A percentile compares a stretch with the other conserved stretches of the same genome.
phyloP scores from a whole-genome alignment of 169 alveolate species.

The Besnoitia besnoiti region DNA sequence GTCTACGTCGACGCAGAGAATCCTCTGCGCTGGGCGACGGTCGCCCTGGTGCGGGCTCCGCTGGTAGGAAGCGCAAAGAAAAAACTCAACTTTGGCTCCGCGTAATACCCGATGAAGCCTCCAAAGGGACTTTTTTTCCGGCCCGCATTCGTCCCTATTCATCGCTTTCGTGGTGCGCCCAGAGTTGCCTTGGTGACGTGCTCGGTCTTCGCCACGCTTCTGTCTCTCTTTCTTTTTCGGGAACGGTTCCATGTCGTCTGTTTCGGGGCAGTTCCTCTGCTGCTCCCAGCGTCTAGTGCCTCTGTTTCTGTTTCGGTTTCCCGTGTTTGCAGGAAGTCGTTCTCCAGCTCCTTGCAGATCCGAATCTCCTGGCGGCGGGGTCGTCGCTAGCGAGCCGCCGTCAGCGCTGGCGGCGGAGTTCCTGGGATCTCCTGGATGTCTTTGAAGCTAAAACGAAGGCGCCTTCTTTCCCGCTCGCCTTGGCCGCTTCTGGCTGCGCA shows the following conservation, averaged over 20 bases:
- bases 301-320: too few relatives aligned
- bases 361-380: neutral
- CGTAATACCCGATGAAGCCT: too few relatives aligned
- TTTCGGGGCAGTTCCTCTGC: neutral
- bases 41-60: too few relatives aligned
- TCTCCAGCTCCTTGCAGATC: neutral
- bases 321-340: neutral
- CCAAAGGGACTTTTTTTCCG: neutral
- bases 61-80: too few relatives aligned
- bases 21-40: too few relatives aligned
- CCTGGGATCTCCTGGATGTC: neutral
- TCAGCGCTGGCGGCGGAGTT: neutral
- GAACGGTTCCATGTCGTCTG: neutral
- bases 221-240: neutral
- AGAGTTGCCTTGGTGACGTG: too few relatives aligned
- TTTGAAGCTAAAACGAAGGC: neutral
- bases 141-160: neutral
- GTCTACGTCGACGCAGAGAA: too few relatives aligned
- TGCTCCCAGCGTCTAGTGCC: neutral
- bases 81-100: too few relatives aligned
- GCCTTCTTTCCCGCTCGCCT: neutral
- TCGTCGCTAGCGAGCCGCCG: neutral
- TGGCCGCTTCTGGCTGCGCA: neutral
- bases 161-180: neutral
- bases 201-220: too few relatives aligned